Conservation (phyloP, 257 asterid genomes). For the Solanum gandarillasii region DNA sequence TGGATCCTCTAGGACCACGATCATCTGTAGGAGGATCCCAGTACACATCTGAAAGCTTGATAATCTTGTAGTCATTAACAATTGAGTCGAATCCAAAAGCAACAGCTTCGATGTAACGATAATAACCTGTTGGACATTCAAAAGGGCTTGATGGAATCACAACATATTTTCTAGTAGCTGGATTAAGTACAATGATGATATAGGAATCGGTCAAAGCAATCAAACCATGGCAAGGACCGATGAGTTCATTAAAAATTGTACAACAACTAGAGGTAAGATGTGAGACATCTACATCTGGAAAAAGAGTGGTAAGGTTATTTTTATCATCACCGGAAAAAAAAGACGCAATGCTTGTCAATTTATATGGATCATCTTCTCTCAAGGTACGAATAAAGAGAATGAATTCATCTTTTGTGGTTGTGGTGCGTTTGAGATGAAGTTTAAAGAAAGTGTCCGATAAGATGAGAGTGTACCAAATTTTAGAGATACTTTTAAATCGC, state of each 20-base stretch:
- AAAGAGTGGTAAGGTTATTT: neutral
- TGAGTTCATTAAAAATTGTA: neutral
- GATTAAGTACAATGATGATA: neutral
- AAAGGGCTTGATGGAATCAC: neutral
- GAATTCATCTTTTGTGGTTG: neutral
- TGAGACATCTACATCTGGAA: neutral
- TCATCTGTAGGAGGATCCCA: neutral
- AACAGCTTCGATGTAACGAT: neutral
- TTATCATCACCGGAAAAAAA: too few relatives aligned
- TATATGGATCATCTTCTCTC: neutral
- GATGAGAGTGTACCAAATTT: neutral
- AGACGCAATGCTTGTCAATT: neutral
- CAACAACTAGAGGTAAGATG: neutral
- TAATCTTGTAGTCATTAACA: neutral
- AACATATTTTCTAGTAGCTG: neutral
- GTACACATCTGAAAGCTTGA: neutral
- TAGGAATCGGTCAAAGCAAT: too few relatives aligned
- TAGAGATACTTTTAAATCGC: neutral
- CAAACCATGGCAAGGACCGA: neutral
- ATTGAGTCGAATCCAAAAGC: neutral
- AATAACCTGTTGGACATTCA: neutral
- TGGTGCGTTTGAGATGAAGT: neutral
- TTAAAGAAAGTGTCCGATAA: neutral
- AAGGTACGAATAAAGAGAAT: neutral
- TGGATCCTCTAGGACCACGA: neutral